Evolutionary conservation across 2,329 filamentous ascomycete genomes (phyloP), one percentile per base, ranked within the genome.

Genomic region (Cercospora zeina): DNA sequence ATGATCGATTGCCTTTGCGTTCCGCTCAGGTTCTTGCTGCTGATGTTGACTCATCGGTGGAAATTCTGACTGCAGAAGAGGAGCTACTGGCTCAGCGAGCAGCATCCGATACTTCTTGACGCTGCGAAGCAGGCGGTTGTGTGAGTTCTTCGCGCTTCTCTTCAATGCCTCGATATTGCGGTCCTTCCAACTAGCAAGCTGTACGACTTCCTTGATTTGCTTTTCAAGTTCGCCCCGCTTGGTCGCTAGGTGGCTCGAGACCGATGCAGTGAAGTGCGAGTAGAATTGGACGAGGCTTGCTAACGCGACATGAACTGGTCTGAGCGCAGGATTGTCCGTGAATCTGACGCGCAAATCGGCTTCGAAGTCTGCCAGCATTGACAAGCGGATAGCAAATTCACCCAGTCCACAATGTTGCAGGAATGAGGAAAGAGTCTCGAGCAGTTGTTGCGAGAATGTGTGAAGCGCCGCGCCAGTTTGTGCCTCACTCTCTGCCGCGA

Each of bases 171-270:
- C 88, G 65, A 99, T 96, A 71, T 97, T 99, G 21, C 91, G 96
- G 69, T 99, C 95, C 75, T 96, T 97, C 96, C 96, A 99, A 75
- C 92, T 97, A 7, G 93, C 92, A 69, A 99, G 80, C 57, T 96
- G 86, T 14, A 99, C 84, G n/a, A 97, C 87, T 69, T 97, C 90
- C 73, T 89, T 93, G 83, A 97, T 91, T 61, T 91, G 87, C 76
- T 92, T 96, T 74, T 97, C 93, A n/a, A 97, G 82, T 0, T 83
- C 81, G 6, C 82, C 79, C 59, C 91, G 86, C n/a, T 88, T 89
- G 49, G 85, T 85, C 19, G 79, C 78, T 36, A 97, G 82, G 1
- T 82, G 78, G 64, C 91, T 87, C 11, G 82, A 77, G 7, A 93
- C 85, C 4, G 84, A 78, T 61, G 81, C 80, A 71, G 89, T 85